Evolutionary conservation across 2,329 filamentous ascomycete genomes (phyloP).

Genomic region (Penicillium sp.): DNA sequence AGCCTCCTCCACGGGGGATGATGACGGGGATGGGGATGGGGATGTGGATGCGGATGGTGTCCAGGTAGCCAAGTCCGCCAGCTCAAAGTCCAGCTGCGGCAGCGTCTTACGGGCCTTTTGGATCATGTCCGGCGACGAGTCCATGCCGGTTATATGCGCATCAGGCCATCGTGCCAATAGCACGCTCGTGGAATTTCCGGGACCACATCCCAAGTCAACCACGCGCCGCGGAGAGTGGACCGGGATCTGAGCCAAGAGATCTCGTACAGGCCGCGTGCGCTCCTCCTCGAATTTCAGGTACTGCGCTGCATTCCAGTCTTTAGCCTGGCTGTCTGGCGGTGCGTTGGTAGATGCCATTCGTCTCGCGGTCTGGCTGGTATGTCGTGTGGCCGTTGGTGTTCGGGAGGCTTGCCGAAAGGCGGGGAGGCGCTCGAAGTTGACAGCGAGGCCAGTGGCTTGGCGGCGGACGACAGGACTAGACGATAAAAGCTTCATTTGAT

Average conservation of each 20-base stretch:
- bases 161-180: slow-evolving; percentile 47
- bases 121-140: slow-evolving; percentile 56
- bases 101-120: slow-evolving; percentile 40
- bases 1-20: background rate
- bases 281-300: slow-evolving; percentile 55
- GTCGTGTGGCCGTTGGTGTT: background rate
- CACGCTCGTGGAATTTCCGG: slow-evolving; percentile 55
- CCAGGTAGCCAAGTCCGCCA: slow-evolving; percentile 47
- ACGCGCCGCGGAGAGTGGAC: slow-evolving; percentile 42
- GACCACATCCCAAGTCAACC: slow-evolving; percentile 59
- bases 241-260: slow-evolving; percentile 50
- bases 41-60: slow-evolving; percentile 15
- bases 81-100: slow-evolving; percentile 43
- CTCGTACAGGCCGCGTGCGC: slow-evolving; percentile 51
- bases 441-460: background rate
- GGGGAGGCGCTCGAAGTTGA: background rate
- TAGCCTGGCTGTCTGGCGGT: slow-evolving; percentile 5
- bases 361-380: too few relatives aligned
- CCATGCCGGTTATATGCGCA: slow-evolving; percentile 49
- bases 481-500: background rate
- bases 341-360: slow-evolving; percentile 7
- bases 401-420: slow-evolving; percentile 8
- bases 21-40: background rate
- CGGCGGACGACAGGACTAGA: background rate
- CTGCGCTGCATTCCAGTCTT: slow-evolving; percentile 54